phyloP scores from a whole-genome alignment of 805 yeast species.

The Cyberlindnera euphorbiae region DNA sequence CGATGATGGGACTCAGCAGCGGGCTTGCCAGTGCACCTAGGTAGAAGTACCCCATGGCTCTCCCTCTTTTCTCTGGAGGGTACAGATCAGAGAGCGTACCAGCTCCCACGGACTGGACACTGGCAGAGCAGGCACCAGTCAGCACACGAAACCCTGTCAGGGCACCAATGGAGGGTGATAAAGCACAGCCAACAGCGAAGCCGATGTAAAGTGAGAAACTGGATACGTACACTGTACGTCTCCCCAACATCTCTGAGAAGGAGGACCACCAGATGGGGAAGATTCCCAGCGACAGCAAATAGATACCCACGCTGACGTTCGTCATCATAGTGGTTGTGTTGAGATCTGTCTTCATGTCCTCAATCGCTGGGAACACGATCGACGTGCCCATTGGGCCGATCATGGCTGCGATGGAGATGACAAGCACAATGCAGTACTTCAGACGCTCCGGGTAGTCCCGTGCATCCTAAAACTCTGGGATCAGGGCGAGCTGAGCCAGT shows the following conservation, averaged over 20 bases:
- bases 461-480: constrained; percentile 73
- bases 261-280: constrained; percentile 90
- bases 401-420: constrained; percentile 69
- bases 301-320: constrained; percentile 77
- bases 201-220: constrained; percentile 60
- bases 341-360: constrained; percentile 48
- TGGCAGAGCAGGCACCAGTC: constrained; percentile 77
- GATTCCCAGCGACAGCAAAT: constrained; percentile 66
- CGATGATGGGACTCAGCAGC: constrained; percentile 70
- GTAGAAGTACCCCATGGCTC: constrained; percentile 75
- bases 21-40: constrained; percentile 83
- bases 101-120: constrained; percentile 87
- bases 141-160: constrained; percentile 67
- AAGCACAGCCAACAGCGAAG: constrained; percentile 69
- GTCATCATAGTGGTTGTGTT: constrained; percentile 56
- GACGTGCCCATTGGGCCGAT: constrained; percentile 91
- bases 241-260: constrained; percentile 68
- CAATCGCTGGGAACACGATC: constrained; percentile 74
- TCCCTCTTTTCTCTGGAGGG: constrained; percentile 63
- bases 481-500: constrained; percentile 41
- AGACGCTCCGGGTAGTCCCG: constrained; percentile 48
- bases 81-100: constrained; percentile 79
- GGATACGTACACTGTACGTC: constrained; percentile 66
- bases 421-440: constrained; percentile 52
- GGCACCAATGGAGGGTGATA: constrained; percentile 54